Evolutionary conservation across 78 protist genomes (phyloP), one percentile per base, ranked within the genome.

Genomic region (Dictyostelium capitatum): DNA sequence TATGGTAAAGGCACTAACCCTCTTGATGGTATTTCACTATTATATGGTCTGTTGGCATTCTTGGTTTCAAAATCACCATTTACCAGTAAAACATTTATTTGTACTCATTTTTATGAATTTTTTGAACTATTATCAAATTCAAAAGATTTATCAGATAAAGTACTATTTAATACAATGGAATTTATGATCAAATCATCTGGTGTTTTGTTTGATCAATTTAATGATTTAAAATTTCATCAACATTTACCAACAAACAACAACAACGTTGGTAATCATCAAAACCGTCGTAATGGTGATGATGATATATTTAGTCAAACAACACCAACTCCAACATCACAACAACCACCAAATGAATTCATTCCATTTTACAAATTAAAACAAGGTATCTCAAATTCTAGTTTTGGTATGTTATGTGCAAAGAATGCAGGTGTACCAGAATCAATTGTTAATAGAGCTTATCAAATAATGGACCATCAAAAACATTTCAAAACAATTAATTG

Each of bases 1-100:
- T 85, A 23, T 75, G 92, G 92, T 28, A 85, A 85, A 62, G 92
- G 92, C 6, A 85, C 92, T 15, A 85, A 56, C 30, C 92, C 92
- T 9, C 37, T 56, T 17, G 92, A 85, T 85, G 92, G 92, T 12
- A 85, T 85, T 20, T 74, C 83, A 41, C 6, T 85, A 28, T 50
- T 85, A 1, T 85, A 75, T 85, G 82, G 83, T 32, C 30, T 85
- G 12, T 37, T 85, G 50, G 46, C 32, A n/a, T 59, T 41, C 43
- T n/a, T 74, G 10, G 47, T 57, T 47, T 23, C 54, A 12, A 56
- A 37, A 59, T 53, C 77, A 1, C 41, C 48, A 14, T 10, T 37
- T n/a, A 51, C 92, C 17, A 30, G 75, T 43, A 65, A 47, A 37
- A 75, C 47, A 17, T 20, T 85, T 57, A 17, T 85, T 23, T 57